phyloP scores from a whole-genome alignment of 331 rosid species.

The Pyracantha coccinea region DNA sequence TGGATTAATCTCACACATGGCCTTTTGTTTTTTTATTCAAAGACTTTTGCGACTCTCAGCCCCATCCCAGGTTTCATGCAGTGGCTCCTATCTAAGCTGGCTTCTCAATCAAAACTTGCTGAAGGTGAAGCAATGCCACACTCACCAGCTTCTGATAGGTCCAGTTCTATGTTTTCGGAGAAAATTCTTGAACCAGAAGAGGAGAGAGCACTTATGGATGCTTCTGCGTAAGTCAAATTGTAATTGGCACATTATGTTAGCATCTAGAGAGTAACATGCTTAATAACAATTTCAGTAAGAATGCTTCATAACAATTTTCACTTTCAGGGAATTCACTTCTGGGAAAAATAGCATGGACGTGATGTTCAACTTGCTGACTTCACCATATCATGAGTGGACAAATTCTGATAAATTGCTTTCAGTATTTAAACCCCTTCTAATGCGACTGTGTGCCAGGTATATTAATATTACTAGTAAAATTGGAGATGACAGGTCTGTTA shows the following conservation, averaged over 20 bases:
- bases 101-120: slow-evolving; percentile 51
- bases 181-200: slow-evolving; percentile 71
- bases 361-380: slow-evolving; percentile 63
- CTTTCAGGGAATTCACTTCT: slow-evolving; percentile 45
- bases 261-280: neutral
- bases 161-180: slow-evolving; percentile 68
- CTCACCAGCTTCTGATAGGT: slow-evolving; percentile 24
- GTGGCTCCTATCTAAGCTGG: slow-evolving; percentile 90
- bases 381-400: slow-evolving; percentile 63
- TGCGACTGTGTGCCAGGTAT: slow-evolving; percentile 87
- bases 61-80: slow-evolving; percentile 97
- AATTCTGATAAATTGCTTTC: slow-evolving; percentile 45
- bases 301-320: slow-evolving; percentile 2
- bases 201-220: slow-evolving; percentile 54
- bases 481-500: slow-evolving; percentile 1
- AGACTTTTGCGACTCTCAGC: slow-evolving; percentile 94
- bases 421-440: slow-evolving; percentile 43
- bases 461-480: neutral
- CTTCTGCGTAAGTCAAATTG: slow-evolving; percentile 40
- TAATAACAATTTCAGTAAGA: neutral
- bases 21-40: slow-evolving; percentile 2
- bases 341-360: slow-evolving; percentile 76
- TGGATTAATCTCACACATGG: slow-evolving; percentile 9
- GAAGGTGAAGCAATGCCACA: slow-evolving; percentile 42
- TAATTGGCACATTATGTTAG: neutral